Percentiles rank a stretch among this genome's conserved stretches.
Conservation (phyloP, 495 filamentous ascomycete species). For the Aspergillus asperescens region DNA sequence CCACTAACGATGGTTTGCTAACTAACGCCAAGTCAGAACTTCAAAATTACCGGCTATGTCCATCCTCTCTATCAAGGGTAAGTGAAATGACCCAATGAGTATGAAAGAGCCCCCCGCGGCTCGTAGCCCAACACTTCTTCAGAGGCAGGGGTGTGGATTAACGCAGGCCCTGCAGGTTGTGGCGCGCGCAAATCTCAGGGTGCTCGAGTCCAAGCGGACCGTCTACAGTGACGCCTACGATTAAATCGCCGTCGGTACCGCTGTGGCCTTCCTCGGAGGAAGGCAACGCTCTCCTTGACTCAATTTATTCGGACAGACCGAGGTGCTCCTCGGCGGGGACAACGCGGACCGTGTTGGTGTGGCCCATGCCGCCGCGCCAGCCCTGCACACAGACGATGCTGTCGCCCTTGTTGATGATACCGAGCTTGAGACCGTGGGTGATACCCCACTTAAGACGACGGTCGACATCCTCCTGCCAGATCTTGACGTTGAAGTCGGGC, state of each 20-base stretch:
- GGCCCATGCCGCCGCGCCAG: constrained; percentile 95
- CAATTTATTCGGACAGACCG: constrained; percentile 41
- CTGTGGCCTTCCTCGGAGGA: constrained; percentile 13
- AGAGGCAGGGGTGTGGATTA: constrained; percentile 6
- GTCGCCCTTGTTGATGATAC: constrained; percentile 75
- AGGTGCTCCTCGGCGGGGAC: constrained; percentile 64
- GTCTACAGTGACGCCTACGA: constrained; percentile 17
- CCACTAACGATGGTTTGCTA: constrained; percentile 11
- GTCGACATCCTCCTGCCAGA: constrained; percentile 98
- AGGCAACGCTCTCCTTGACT: constrained; percentile 3
- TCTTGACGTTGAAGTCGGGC: constrained; percentile 83
- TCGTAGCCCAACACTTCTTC: constrained; percentile 3
- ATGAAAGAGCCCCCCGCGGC: constrained; percentile 1
- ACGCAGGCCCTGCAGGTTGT: constrained; percentile 12
- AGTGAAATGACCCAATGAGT: constrained; percentile 4
- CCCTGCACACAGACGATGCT: constrained; percentile 93
- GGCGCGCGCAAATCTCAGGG: constrained; percentile 9
- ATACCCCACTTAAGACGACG: constrained; percentile 94
- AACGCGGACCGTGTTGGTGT: constrained; percentile 89
- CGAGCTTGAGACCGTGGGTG: constrained; percentile 72
- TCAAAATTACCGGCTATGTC: constrained; percentile 10
- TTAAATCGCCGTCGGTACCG: constrained; percentile 21
- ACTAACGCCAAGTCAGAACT: constrained; percentile 14
- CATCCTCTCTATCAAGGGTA: constrained; percentile 7
- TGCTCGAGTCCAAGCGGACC: constrained; percentile 9